Base-by-base conservation (phyloP, 192 early-diverging fungal species). In the Gigaspora rosea region DNA sequence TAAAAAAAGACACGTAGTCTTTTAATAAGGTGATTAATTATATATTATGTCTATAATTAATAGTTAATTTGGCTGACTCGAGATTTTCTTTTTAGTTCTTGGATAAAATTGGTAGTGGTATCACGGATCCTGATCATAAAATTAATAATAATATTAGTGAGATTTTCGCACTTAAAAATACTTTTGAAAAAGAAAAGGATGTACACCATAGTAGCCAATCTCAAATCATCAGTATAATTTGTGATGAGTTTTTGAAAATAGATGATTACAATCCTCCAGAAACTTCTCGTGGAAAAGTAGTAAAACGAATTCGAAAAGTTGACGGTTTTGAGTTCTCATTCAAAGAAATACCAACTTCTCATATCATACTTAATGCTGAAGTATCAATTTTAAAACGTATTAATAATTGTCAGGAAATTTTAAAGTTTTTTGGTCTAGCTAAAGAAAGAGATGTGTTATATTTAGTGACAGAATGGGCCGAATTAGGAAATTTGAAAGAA, bases 391-490 rank as follows among this genome's bases (percentile, higher is more conserved):
- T 64, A 7, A 65, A 75, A 36, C 63, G 11, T 51, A 27, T 75
- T 7, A 20, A n/a, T 35, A 2, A 15, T 8, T 52, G 8, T 32
- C 1, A 47, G 4, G n/a, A 52, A 16, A 65, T 75, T n/a, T 50
- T 64, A 5, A 47, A 16, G 52, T 75, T 75, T 10, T 13, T 59
- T 64, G 73, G 73, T 4, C 5, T 75, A 16, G 27, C 16, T 50
- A 36, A 18, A 35, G 12, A 65, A 48, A 35, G 12, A 2, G 61
- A 72, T 16, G 18, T n/a, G 9, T 22, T 63, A 27, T 65, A 59
- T 64, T 22, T 75, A 15, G 47, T 75, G 6, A 75, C 27, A 1
- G 73, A 65, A 64, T 75, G 73, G 73, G 73, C 61, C 5, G 73
- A 75, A 32, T 36, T 51, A 35, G 73, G 73, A 7, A 75, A 49